Conservation (phyloP, 2,329 filamentous ascomycete species). For the Alternaria sp. region DNA sequence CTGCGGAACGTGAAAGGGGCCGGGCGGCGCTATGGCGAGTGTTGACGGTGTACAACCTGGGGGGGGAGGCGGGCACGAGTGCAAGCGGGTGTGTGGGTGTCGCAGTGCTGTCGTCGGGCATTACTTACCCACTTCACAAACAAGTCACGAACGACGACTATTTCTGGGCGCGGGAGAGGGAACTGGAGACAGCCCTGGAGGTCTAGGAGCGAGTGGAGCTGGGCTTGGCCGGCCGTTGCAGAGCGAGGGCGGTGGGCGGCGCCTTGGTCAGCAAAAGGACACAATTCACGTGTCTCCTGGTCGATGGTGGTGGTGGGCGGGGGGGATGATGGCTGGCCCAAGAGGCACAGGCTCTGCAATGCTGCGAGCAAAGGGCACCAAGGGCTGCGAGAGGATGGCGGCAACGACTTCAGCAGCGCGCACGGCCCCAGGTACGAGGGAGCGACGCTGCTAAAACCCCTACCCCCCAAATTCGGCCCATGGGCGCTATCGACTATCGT, state of each 20-base stretch:
- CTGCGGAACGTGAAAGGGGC: constrained; percentile 40
- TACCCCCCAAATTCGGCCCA: constrained; percentile 16
- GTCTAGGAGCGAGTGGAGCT: constrained; percentile 1
- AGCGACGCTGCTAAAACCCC: constrained; percentile 26
- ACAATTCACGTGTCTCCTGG: constrained; percentile 7
- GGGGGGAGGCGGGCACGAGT: constrained; percentile 40
- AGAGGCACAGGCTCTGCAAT: constrained; percentile 17
- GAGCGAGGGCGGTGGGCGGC: constrained; percentile 16
- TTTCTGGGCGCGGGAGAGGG: neutral
- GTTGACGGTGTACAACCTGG: constrained; percentile 48
- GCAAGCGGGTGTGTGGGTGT: constrained; percentile 45
- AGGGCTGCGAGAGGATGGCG: constrained; percentile 27
- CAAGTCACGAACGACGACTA: neutral
- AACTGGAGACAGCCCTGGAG: neutral
- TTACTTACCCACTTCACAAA: constrained; percentile 39
- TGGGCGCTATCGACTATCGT: constrained; percentile 2
- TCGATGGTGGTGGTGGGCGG: neutral
- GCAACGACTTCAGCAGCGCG: constrained; percentile 26
- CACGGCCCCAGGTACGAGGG: constrained; percentile 28
- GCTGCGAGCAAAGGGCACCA: constrained; percentile 21
- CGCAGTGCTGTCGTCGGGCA: constrained; percentile 27
- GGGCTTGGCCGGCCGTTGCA: constrained; percentile 29
- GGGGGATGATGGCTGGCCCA: constrained; percentile 22
- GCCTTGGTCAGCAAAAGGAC: constrained; percentile 19
- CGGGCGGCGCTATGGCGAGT: constrained; percentile 37